These are phyloP conservation scores for Akanthomyces lecanii DNA, from an alignment of 2,329 filamentous ascomycete genomes.

Conservation along the genomic window DNA sequence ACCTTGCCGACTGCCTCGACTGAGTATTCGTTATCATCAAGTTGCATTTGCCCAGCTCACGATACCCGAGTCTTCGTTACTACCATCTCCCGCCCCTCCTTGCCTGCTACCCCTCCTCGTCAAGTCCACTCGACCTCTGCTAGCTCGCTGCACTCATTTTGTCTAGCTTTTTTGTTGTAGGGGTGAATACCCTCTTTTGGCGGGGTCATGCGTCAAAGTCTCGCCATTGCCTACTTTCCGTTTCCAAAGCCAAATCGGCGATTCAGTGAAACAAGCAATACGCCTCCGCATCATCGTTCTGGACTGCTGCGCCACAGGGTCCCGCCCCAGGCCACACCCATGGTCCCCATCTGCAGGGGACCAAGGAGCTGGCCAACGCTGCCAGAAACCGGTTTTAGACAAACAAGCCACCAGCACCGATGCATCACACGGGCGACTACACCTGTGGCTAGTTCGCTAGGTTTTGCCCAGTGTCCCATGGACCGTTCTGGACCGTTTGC, in stretches of 20 bases:
- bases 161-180: neutral
- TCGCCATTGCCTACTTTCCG: neutral
- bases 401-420: neutral
- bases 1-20: neutral
- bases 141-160: neutral
- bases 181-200: neutral
- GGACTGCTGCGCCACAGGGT: constrained; percentile 6
- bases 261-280: neutral
- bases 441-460: constrained; percentile 3
- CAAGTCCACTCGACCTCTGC: neutral
- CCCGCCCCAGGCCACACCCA: neutral
- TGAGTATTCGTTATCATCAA: neutral
- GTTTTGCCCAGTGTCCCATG: neutral
- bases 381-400: constrained; percentile 8
- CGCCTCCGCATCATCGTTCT: neutral
- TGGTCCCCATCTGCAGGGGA: neutral
- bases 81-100: neutral
- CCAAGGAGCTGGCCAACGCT: neutral
- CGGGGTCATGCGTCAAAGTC: constrained; percentile 4
- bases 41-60: neutral
- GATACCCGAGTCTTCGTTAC: neutral
- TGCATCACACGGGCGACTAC: neutral
- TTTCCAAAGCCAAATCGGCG: constrained; percentile 11
- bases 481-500: constrained; percentile 2
- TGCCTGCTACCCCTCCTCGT: neutral